Conservation (phyloP, 140 eudicot genomes). For the Ambrosia hybrid region DNA sequence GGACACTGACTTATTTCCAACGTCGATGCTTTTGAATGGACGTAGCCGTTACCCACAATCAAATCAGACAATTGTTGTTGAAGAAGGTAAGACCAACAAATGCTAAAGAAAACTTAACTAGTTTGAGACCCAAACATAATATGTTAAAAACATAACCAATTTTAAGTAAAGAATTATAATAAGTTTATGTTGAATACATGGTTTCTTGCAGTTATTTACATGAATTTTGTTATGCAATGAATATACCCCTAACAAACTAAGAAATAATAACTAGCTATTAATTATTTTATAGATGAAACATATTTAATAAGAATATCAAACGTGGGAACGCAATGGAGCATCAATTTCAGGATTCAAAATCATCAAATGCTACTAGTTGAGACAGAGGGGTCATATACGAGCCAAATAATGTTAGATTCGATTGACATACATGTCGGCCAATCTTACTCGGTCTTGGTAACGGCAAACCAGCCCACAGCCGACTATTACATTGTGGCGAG, state of each 20-base stretch:
- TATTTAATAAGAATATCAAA: constrained; percentile 65
- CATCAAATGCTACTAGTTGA: constrained; percentile 71
- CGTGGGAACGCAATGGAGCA: constrained; percentile 50
- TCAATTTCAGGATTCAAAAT: constrained; percentile 69
- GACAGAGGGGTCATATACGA: constrained; percentile 76
- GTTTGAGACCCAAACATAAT: neutral
- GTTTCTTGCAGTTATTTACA: too few species aligned
- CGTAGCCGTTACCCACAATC: constrained; percentile 48
- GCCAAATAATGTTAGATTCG: constrained; percentile 51
- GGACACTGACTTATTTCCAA: constrained; percentile 25
- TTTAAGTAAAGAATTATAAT: neutral
- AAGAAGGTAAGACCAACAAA: constrained; percentile 35
- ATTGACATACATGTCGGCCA: constrained; percentile 81
- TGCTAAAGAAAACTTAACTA: neutral
- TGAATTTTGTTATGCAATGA: too few species aligned
- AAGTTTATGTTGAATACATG: too few species aligned
- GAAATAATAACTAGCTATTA: neutral
- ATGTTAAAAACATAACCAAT: neutral
- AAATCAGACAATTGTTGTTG: constrained; percentile 42
- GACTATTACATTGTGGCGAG: constrained; percentile 79
- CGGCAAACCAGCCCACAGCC: constrained; percentile 46
- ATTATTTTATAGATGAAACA: constrained; percentile 45
- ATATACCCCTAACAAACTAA: too few species aligned
- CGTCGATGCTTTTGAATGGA: constrained; percentile 65
- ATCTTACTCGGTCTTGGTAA: constrained; percentile 69